Evolutionary conservation across 2,329 filamentous ascomycete species (phyloP), one percentile per base, ranked within the genome.

Genomic region (Ophiostoma tasmaniense): DNA sequence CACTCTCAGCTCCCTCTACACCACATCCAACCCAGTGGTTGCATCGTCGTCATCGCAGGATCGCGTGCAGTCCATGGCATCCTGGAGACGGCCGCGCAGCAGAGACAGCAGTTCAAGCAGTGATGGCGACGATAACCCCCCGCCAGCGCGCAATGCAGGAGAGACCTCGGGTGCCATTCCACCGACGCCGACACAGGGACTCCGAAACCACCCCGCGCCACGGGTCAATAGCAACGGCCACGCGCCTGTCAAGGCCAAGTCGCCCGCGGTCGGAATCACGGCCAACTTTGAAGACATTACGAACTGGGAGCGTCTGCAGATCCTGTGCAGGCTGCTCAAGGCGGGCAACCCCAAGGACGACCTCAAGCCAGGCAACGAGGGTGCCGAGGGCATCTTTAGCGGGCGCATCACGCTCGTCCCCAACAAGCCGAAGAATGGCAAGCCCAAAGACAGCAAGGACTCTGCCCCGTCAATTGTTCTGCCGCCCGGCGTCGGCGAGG

Each of bases 401-500:
- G 83, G 80, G 0, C 71, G 71, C 20, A 64, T 71, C 11, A 22
- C 30, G 11, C 52, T 72, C 73, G 78, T 35, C 8, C 28, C 39
- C 13, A 71, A 76, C 67, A 45, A 45, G 42, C 81, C 81, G 68
- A 55, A 55, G 6, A 55, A 28, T 55, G 11, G 1, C n/a, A 55
- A 25, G 0, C 4, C 17, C 17, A 50, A 50, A 39, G 37, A 14
- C 37, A 11, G 37, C 37, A 39, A 39, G 37, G 37, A 39, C 1
- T 71, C 37, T 28, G 3, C 14, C 8, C 5, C 22, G n/a, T 17
- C 59, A 1, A 13, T 25, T 4, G 20, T 39, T 1, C 71, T 80
- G 6, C 79, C 80, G 0, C 67, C 72, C 0, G 73, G 71, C 2
- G 66, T 81, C 0, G 79, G 79, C 2, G 37, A 72, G 6, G 78